Evolutionary conservation across 306 rosid species (phyloP), one percentile per base, ranked within the genome.

Genomic region (Oxytropis ochrocephala): DNA sequence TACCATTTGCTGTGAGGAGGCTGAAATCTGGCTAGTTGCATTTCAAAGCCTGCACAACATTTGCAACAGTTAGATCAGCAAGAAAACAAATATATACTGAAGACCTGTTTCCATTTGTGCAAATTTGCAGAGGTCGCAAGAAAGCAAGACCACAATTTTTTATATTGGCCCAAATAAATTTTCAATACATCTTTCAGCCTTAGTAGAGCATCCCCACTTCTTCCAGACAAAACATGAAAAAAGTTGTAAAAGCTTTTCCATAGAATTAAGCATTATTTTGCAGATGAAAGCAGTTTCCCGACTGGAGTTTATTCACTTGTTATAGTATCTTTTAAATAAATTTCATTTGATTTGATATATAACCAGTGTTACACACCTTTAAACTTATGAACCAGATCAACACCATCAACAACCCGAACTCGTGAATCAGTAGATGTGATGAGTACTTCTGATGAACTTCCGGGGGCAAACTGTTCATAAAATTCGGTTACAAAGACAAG

Each of bases 351-450:
- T 32, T 76, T 56, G 18, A 30, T 63, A 21, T 38, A 55, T 69
- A 49, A 38, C 44, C 19, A 47, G 49, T 49, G 67, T 71, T 82
- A 32, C 57, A 32, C 33, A 95, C 99, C 99, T 88, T 95, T 95
- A 80, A 87, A 95, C 85, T 91, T 95, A 71, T 89, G 92, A 70
- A 91, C 89, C 80, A 91, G 84, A 61, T 95, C 97, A 71, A 77
- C 51, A 72, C 89, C 87, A 76, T 91, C 96, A 63, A 91, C 96
- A 59, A 91, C 87, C 81, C 99, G 89, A 66, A 95, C 75, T 74
- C 97, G 92, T 60, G 99, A 95, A 86, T 95, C 99, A 54, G 99
- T 96, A 60, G 97, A 91, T 13, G 99, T 87, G 75, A 95, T 83
- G 67, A 95, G 87, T 64, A 91, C 91, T 75, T 95, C 99, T 38